Base-by-base conservation (phyloP, 1,284 basidiomycete genomes). In the Naganishia cerealis region DNA sequence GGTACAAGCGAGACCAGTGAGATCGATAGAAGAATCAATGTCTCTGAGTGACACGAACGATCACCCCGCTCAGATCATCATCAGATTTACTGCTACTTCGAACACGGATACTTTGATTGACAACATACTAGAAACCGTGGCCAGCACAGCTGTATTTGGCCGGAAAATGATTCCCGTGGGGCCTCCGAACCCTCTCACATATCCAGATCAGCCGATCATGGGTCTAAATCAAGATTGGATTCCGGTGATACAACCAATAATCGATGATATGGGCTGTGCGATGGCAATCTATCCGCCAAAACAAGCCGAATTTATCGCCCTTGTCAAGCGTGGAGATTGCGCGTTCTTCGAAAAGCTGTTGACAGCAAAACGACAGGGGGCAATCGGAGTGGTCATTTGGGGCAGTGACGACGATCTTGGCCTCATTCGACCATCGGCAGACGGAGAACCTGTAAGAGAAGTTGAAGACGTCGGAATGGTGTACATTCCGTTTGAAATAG, bases 311-410 rank as follows among this genome's bases (percentile, higher is more conserved):
- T 52, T 75, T 70, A 57, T 73, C 74, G 43, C 67, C 53, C 55
- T 79, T 16, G 71, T 78, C 46, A 65, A 72, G 21, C 72, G 91
- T 56, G 92, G 92, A 18, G 85, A 84, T 15, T 95, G 92, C 77
- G 88, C 90, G 2, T 94, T 94, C 80, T 76, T 91, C 21, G 85
- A 90, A 74, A 95, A 94, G 80, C 82, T 92, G 13, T 62, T 86
- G 18, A 72, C 83, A 61, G 91, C 90, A 5, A 83, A 84, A 48
- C 78, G 81, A 16, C 88, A 87, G 0, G 88, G 86, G 8, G 91
- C 90, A 10, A 85, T 85, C 1, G 91, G 91, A 1, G 85, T 91
- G 12, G 79, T 94, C 36, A 86, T 93, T 38, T 57, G 38, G 39
- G 66, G 65, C 2, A 21, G 42, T 24, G 65, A 46, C 38, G 68